Conservation (phyloP, 345 rosid genomes). For the Syzygium oleosum region DNA sequence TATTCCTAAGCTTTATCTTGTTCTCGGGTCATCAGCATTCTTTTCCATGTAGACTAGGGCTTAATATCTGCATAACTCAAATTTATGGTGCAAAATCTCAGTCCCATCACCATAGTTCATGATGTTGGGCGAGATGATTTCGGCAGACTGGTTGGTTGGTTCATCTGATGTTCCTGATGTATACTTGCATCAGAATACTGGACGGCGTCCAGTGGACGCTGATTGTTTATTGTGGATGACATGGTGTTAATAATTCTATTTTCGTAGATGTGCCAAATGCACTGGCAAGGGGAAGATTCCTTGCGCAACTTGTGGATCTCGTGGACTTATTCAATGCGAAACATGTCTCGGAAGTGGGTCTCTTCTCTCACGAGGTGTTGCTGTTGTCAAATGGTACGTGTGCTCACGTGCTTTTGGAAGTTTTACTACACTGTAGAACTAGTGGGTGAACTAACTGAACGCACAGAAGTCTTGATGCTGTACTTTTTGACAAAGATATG, state of each 20-base stretch:
- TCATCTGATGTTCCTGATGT: not conserved
- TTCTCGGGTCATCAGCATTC: not conserved
- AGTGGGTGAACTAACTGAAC: not conserved
- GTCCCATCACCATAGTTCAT: not conserved
- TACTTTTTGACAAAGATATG: not conserved
- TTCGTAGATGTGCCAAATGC: conserved; percentile 57
- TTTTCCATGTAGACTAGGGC: not conserved
- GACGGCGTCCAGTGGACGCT: not conserved
- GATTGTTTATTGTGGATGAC: not conserved
- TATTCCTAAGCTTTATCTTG: not conserved
- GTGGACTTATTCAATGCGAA: conserved; percentile 69
- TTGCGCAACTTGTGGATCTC: conserved; percentile 76
- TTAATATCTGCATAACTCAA: not conserved
- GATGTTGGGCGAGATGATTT: not conserved
- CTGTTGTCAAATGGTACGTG: conserved; percentile 64
- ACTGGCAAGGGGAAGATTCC: conserved; percentile 79
- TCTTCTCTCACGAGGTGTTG: conserved; percentile 50
- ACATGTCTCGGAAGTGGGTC: conserved; percentile 61
- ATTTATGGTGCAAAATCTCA: not conserved
- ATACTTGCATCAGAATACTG: not conserved
- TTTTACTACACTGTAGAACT: not conserved
- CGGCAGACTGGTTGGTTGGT: not conserved
- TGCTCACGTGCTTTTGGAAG: not conserved
- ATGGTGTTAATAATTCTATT: not conserved
- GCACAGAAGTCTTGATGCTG: not conserved